Percentiles rank a stretch among this genome's conserved stretches.
Conservation (phyloP, 2,329 filamentous ascomycete genomes). For the Coleophoma cylindrospora region DNA sequence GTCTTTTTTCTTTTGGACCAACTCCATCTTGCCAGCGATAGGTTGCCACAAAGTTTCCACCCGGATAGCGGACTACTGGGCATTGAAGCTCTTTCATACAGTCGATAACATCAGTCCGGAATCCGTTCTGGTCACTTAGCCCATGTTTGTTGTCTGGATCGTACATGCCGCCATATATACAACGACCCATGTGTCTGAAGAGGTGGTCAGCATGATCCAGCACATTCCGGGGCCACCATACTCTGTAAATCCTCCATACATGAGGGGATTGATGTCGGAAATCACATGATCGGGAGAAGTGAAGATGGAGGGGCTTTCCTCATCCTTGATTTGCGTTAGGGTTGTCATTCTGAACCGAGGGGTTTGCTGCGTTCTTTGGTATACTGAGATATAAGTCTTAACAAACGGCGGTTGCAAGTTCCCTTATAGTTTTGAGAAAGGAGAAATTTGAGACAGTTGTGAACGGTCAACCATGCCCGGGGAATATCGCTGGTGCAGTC, state of each 20-base stretch:
- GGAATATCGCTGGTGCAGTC: no score
- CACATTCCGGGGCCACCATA: constrained; percentile 19
- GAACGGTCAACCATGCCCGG: no score
- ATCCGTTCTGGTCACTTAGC: constrained; percentile 64
- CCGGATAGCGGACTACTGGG: constrained; percentile 72
- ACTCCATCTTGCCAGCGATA: constrained; percentile 81
- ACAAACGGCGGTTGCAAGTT: no score
- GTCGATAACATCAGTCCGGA: constrained; percentile 70
- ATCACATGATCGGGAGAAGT: constrained; percentile 46
- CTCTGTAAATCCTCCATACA: constrained; percentile 62
- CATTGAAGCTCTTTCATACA: constrained; percentile 66
- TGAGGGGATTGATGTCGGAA: constrained; percentile 55
- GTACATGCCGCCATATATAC: constrained; percentile 80
- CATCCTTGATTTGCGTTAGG: constrained; percentile 46
- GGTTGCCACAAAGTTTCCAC: constrained; percentile 76
- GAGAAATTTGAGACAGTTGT: no score
- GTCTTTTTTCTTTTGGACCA: constrained; percentile 64
- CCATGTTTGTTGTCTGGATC: constrained; percentile 68
- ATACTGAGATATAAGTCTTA: no score
- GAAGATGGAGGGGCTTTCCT: constrained; percentile 43
- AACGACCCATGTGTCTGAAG: constrained; percentile 73
- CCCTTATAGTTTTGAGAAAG: no score
- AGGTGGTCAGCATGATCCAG: not conserved
- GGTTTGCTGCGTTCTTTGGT: not conserved
- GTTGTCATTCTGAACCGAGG: constrained; percentile 41